A percentile compares a stretch with the other conserved stretches of the same genome.
phyloP scores from a whole-genome alignment of 495 filamentous ascomycete genomes.

The Parathielavia hyrcaniae region DNA sequence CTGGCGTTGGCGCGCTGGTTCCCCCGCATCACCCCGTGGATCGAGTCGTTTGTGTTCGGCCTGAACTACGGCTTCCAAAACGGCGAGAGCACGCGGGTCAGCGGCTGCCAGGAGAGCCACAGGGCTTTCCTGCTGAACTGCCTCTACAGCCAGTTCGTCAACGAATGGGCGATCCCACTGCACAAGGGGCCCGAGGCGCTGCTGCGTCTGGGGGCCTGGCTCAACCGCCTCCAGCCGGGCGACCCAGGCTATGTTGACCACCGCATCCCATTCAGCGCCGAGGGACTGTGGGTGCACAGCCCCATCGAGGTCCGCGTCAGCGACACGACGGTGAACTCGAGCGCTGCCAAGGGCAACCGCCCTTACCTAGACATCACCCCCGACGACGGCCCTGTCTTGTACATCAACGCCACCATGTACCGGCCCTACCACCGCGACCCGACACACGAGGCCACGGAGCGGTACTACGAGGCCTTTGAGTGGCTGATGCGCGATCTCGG shows the following conservation, averaged over 20 bases:
- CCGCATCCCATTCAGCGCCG: conserved; percentile 72
- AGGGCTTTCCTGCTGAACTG: conserved; percentile 90
- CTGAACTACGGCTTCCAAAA: conserved; percentile 89
- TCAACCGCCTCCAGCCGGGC: conserved; percentile 53
- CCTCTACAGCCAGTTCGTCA: conserved; percentile 91
- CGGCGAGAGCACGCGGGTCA: conserved; percentile 49
- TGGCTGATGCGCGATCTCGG: conserved; percentile 89
- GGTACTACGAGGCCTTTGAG: conserved; percentile 93
- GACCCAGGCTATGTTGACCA: conserved; percentile 51
- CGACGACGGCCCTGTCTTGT: conserved; percentile 69
- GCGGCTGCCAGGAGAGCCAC: conserved; percentile 71
- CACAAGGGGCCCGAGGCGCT: conserved; percentile 84
- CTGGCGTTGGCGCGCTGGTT: conserved; percentile 71
- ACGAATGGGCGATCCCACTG: conserved; percentile 96
- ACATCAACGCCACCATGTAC: conserved; percentile 94
- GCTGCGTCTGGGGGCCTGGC: conserved; percentile 73
- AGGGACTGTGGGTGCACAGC: conserved; percentile 81
- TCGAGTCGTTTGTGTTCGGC: conserved; percentile 92
- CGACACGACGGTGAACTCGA: conserved; percentile 54
- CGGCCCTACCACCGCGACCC: conserved; percentile 79
- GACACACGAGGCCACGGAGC: conserved; percentile 52
- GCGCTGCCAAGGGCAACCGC: conserved; percentile 40
- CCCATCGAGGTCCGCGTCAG: conserved; percentile 88
- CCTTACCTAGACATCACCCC: conserved; percentile 71
- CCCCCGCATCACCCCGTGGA: conserved; percentile 70